Evolutionary conservation across 2,329 filamentous ascomycete species (phyloP).

Genomic region (Aspergillus sp.): DNA sequence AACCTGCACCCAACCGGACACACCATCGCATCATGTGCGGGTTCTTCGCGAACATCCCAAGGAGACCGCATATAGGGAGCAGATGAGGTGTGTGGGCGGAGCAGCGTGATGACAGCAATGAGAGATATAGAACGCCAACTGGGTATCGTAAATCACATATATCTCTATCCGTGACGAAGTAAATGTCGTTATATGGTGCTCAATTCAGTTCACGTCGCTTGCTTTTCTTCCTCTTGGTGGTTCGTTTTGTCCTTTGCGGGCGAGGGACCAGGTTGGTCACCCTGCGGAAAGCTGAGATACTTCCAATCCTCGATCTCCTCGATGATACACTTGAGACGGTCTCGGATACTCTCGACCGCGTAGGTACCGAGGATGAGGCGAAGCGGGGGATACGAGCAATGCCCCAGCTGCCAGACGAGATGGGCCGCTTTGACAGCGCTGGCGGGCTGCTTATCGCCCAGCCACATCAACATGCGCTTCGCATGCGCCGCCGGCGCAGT

Average conservation of each 20-base stretch:
- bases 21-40: too few species aligned
- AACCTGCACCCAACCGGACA: too few species aligned
- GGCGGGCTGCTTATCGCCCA: slow-evolving; percentile 87
- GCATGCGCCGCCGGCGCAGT: slow-evolving; percentile 86
- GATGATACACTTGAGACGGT: slow-evolving; percentile 83
- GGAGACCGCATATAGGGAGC: too few species aligned
- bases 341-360: slow-evolving; percentile 92
- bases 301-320: slow-evolving; percentile 96
- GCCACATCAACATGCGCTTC: slow-evolving; percentile 88
- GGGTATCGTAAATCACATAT: not conserved
- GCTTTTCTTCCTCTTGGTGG: not conserved
- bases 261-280: slow-evolving; percentile 28
- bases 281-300: slow-evolving; percentile 67
- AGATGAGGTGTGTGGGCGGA: too few species aligned
- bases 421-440: slow-evolving; percentile 91
- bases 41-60: too few species aligned
- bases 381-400: slow-evolving; percentile 90
- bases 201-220: not conserved
- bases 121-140: too few species aligned
- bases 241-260: slow-evolving; percentile 5
- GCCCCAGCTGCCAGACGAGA: slow-evolving; percentile 88
- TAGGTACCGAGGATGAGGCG: slow-evolving; percentile 86
- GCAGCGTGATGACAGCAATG: too few species aligned
- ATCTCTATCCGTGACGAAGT: not conserved
- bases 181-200: not conserved